Evolutionary conservation across 1,284 basidiomycete species (phyloP).

Genomic region (Cryptococcus depauperatus): DNA sequence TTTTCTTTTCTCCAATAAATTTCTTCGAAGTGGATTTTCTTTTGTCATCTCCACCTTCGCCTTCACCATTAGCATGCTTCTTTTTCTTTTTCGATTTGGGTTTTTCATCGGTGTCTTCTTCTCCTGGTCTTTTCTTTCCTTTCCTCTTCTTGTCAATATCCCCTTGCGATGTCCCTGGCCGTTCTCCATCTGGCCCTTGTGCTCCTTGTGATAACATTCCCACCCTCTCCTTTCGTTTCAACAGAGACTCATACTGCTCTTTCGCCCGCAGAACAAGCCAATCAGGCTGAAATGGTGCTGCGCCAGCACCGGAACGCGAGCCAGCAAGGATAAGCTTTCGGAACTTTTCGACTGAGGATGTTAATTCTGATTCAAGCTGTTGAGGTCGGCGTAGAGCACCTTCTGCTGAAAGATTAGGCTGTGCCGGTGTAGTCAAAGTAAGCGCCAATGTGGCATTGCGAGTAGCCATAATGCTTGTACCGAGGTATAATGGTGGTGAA

Average conservation of each 20-base stretch:
- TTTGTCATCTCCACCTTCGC: slow-evolving; percentile 1
- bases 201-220: neutral
- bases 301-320: neutral
- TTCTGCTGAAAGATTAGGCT: slow-evolving; percentile 31
- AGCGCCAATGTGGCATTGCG: slow-evolving; percentile 43
- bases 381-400: slow-evolving; percentile 26
- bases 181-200: neutral
- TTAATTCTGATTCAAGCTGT: slow-evolving; percentile 12
- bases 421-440: slow-evolving; percentile 37
- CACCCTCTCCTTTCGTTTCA: slow-evolving; percentile 6
- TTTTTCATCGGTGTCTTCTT: slow-evolving; percentile 13
- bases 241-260: slow-evolving; percentile 19
- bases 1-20: neutral
- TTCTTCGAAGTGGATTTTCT: slow-evolving; percentile 4
- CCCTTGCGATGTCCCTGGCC: neutral
- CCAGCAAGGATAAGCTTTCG: slow-evolving; percentile 33
- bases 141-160: slow-evolving; percentile 13
- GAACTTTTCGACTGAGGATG: slow-evolving; percentile 25
- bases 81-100: slow-evolving; percentile 16
- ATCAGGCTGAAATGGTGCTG: slow-evolving; percentile 31
- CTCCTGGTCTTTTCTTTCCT: slow-evolving; percentile 20
- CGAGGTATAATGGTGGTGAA: slow-evolving; percentile 44
- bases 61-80: slow-evolving; percentile 7
- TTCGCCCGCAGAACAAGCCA: slow-evolving; percentile 33
- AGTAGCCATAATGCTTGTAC: slow-evolving; percentile 41